These are phyloP conservation scores for Schwanniomyces vanrijiae DNA, from an alignment of 805 yeast genomes.

Conservation along the genomic window DNA sequence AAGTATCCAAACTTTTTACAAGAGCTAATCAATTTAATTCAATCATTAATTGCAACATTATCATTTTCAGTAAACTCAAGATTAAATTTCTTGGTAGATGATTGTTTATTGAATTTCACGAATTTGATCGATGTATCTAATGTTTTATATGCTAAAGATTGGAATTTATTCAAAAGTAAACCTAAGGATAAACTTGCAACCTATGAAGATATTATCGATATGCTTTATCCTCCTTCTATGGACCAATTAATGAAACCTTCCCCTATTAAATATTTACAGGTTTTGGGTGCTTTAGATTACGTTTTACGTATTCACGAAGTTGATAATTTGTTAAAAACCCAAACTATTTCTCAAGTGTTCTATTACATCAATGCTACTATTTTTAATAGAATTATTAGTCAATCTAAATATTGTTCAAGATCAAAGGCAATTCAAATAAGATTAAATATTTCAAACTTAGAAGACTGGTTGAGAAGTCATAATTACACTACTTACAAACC, in stretches of 20 bases:
- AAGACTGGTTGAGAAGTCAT: slow-evolving; percentile 88
- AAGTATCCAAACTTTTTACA: slow-evolving; percentile 60
- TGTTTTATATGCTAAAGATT: slow-evolving; percentile 70
- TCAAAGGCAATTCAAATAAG: slow-evolving; percentile 87
- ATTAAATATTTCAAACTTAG: slow-evolving; percentile 79
- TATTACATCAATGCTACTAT: slow-evolving; percentile 73
- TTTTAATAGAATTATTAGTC: slow-evolving; percentile 70
- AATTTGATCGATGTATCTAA: slow-evolving; percentile 81
- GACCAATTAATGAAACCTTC: slow-evolving; percentile 83
- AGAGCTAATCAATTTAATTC: slow-evolving; percentile 59
- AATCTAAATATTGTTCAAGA: slow-evolving; percentile 72
- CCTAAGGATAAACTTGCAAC: slow-evolving; percentile 44
- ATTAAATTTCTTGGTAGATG: slow-evolving; percentile 56
- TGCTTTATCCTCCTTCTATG: slow-evolving; percentile 83
- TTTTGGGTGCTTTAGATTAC: slow-evolving; percentile 83
- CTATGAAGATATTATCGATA: slow-evolving; percentile 71
- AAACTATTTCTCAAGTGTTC: slow-evolving; percentile 73
- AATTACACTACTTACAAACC: slow-evolving; percentile 45
- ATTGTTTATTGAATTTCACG: slow-evolving; percentile 70
- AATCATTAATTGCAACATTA: slow-evolving; percentile 63
- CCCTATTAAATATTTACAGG: slow-evolving; percentile 81
- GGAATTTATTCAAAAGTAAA: slow-evolving; percentile 52
- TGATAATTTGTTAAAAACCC: slow-evolving; percentile 74
- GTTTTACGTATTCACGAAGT: slow-evolving; percentile 80
- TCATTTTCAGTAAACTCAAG: slow-evolving; percentile 65